A percentile compares a stretch with the other conserved stretches of the same genome.
These are phyloP conservation scores for Exserohilum turcica DNA, from an alignment of 2,329 filamentous ascomycete genomes.

Conservation along the genomic window DNA sequence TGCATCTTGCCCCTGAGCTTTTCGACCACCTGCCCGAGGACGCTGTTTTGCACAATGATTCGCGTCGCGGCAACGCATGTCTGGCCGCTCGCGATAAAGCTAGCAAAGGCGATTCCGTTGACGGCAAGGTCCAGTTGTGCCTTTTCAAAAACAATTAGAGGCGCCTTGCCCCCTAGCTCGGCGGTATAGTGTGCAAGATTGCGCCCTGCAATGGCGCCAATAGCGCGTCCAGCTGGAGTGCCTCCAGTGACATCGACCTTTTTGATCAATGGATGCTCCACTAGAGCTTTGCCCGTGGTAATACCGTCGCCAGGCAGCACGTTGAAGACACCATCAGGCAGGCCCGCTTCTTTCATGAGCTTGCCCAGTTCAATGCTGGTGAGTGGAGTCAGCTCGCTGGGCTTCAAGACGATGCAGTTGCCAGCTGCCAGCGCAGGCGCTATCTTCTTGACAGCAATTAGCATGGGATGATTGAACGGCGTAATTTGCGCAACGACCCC, in stretches of 20 bases:
- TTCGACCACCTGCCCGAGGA: slow-evolving; percentile 49
- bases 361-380: slow-evolving; percentile 45
- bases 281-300: slow-evolving; percentile 44
- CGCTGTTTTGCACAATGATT: slow-evolving; percentile 56
- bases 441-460: slow-evolving; percentile 50
- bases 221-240: slow-evolving; percentile 44
- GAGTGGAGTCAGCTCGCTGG: slow-evolving; percentile 46
- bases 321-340: slow-evolving; percentile 47
- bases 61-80: slow-evolving; percentile 63
- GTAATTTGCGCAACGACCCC: slow-evolving; percentile 49
- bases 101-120: slow-evolving; percentile 48
- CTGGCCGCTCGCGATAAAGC: slow-evolving; percentile 61
- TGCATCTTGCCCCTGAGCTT: slow-evolving; percentile 53
- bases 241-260: slow-evolving; percentile 49
- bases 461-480: slow-evolving; percentile 49
- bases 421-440: slow-evolving; percentile 46
- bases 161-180: slow-evolving; percentile 47
- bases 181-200: slow-evolving; percentile 47
- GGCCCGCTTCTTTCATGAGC: slow-evolving; percentile 44
- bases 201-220: slow-evolving; percentile 43
- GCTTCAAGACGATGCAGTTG: slow-evolving; percentile 46
- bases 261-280: slow-evolving; percentile 43
- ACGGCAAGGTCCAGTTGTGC: slow-evolving; percentile 46
- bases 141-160: slow-evolving; percentile 46
- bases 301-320: slow-evolving; percentile 42